Evolutionary conservation across 2,329 filamentous ascomycete species (phyloP).

Genomic region (Pseudonectria buxi): DNA sequence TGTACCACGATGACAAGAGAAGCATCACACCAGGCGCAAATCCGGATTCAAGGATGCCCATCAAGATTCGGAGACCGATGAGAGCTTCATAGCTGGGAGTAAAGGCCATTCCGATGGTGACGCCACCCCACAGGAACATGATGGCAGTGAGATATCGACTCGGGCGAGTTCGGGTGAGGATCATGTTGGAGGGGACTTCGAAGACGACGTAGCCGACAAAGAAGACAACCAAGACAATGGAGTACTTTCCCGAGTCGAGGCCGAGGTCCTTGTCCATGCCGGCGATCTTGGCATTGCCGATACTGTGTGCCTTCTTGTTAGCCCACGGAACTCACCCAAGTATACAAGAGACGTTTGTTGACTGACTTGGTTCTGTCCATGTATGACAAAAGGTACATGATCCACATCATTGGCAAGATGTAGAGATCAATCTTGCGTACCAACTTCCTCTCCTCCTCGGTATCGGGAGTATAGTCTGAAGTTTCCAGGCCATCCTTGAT

Average conservation of each 20-base stretch:
- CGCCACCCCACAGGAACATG: constrained; percentile 45
- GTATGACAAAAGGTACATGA: constrained; percentile 53
- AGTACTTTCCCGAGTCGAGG: constrained; percentile 55
- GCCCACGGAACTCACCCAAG: not conserved
- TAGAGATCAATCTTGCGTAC: constrained; percentile 35
- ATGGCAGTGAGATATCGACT: constrained; percentile 60
- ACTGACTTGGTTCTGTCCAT: constrained; percentile 59
- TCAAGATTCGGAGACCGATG: constrained; percentile 33
- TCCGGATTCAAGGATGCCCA: constrained; percentile 54
- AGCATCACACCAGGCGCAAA: constrained; percentile 53
- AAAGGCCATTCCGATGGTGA: constrained; percentile 24
- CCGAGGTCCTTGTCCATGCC: constrained; percentile 33
- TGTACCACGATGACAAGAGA: constrained; percentile 64
- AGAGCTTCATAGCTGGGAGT: constrained; percentile 20
- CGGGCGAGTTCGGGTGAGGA: constrained; percentile 57
- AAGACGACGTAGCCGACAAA: constrained; percentile 64
- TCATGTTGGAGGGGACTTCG: constrained; percentile 57
- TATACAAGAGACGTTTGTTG: not conserved
- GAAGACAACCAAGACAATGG: constrained; percentile 53
- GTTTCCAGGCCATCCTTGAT: constrained; percentile 4
- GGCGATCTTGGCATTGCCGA: constrained; percentile 48
- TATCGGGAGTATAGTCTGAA: constrained; percentile 21
- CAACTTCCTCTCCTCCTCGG: constrained; percentile 27
- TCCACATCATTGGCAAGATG: constrained; percentile 45
- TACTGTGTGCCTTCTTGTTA: constrained; percentile 15